These are phyloP conservation scores for Danielozyma ontarioensis DNA, from an alignment of 805 yeast genomes.

Conservation along the genomic window DNA sequence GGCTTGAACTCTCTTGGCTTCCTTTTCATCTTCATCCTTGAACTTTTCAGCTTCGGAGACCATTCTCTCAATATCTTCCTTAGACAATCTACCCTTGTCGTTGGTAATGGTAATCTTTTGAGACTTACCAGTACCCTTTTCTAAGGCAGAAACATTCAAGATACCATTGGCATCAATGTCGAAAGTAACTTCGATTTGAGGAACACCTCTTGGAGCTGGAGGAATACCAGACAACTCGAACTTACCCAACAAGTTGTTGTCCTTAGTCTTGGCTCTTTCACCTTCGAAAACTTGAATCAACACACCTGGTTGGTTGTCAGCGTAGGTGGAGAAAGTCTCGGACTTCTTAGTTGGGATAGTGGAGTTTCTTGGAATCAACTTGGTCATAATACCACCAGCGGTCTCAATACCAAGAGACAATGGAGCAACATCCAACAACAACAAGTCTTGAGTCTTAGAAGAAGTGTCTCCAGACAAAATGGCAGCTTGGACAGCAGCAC, in stretches of 20 bases:
- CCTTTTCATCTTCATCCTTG: slow-evolving; percentile 95
- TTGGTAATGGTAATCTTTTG: slow-evolving; percentile 96
- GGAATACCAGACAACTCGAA: slow-evolving; percentile 96
- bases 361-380: slow-evolving; percentile 96
- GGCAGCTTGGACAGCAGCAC: slow-evolving; percentile 99
- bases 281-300: slow-evolving; percentile 96
- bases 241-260: slow-evolving; percentile 94
- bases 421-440: slow-evolving; percentile 96
- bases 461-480: slow-evolving; percentile 94
- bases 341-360: slow-evolving; percentile 97
- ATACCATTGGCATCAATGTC: slow-evolving; percentile 98
- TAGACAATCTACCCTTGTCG: slow-evolving; percentile 97
- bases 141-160: slow-evolving; percentile 91
- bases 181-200: slow-evolving; percentile 96
- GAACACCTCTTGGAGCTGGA: slow-evolving; percentile 98
- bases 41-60: slow-evolving; percentile 95
- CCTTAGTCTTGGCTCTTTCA: slow-evolving; percentile 95
- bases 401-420: slow-evolving; percentile 96
- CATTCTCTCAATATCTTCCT: slow-evolving; percentile 98
- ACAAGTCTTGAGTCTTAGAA: slow-evolving; percentile 90
- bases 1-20: slow-evolving; percentile 86
- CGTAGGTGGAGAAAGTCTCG: slow-evolving; percentile 92
- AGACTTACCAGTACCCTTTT: slow-evolving; percentile 98
- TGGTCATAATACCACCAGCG: slow-evolving; percentile 99
- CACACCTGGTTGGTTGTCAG: slow-evolving; percentile 99